Evolutionary conservation across 1,139 yeast genomes (phyloP), one percentile per base, ranked within the genome.

Genomic region (Debaryomyces nepalensis): DNA sequence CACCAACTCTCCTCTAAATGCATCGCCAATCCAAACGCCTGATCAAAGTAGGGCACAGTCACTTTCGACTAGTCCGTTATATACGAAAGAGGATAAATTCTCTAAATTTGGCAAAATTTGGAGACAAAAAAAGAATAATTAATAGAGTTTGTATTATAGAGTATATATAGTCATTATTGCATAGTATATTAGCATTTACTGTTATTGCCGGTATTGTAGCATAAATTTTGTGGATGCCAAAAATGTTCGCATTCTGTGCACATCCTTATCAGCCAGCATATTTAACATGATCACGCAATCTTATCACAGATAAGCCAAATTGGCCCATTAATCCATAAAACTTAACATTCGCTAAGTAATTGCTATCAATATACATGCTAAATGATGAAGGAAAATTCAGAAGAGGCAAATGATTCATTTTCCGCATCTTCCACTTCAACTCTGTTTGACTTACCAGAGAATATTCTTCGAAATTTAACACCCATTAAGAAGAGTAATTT

Each of bases 391-490:
- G 40, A 37, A 10, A 31, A 24, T 15, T 29, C 36, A 6, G 35
- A 37, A 22, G 31, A 30, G 14, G 20, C 18, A 11, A 23, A 19
- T n/a, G 34, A 37, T 21, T 37, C 44, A 8, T 11, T 29, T 5
- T 40, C 43, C 9, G 21, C 31, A 5, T 30, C 40, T 6, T 33
- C 40, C 5, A 39, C 41, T 9, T 41, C 48, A 26, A 23, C 45
- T n/a, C 43, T 37, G 21, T 55, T 56, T 29, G 48, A 45, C 37
- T 39, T 57, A 10, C 63, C 63, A 1, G 43, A 39, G 18, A 52
- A 50, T 32, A 51, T 58, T 4, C 37, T 55, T 10, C 50, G 48
- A 39, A 58, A 57, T 33, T 37, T 57, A 12, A 59, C 63, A 5
- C 61, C 62, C 1, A 38, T 52, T 11, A 49, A 46, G 27, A 26